These are phyloP conservation scores for Zymoseptoria passerinii DNA, from an alignment of 2,329 filamentous ascomycete species.

Conservation along the genomic window DNA sequence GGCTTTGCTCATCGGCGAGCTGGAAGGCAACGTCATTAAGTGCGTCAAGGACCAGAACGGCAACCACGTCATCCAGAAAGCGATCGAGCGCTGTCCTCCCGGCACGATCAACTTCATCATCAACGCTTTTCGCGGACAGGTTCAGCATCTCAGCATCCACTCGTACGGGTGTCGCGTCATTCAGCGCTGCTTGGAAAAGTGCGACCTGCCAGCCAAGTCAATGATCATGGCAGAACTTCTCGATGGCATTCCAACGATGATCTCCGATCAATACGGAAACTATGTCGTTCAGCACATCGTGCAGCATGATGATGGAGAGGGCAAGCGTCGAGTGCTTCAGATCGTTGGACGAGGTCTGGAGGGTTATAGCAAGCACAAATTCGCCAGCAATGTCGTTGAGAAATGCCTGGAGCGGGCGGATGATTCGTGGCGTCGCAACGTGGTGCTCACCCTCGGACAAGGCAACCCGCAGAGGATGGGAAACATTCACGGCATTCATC, in stretches of 20 bases:
- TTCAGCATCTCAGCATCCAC: conserved; percentile 66
- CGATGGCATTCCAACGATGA: conserved; percentile 59
- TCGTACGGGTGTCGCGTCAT: conserved; percentile 87
- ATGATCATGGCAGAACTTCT: conserved; percentile 74
- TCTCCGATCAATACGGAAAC: conserved; percentile 86
- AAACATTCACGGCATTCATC: conserved; percentile 1
- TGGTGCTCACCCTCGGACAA: conserved; percentile 54
- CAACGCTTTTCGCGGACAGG: conserved; percentile 66
- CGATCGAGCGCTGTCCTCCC: conserved; percentile 71
- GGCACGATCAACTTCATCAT: conserved; percentile 80
- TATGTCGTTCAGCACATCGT: conserved; percentile 95
- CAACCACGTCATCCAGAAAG: conserved; percentile 94
- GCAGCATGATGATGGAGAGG: conserved; percentile 62
- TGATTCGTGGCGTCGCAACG: conserved; percentile 58
- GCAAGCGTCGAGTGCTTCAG: conserved; percentile 63
- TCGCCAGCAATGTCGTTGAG: conserved; percentile 94
- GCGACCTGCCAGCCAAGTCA: conserved; percentile 57
- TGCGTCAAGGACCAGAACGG: conserved; percentile 84
- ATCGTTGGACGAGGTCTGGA: conserved; percentile 66
- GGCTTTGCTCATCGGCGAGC: conserved; percentile 70
- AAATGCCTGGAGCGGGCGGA: conserved; percentile 73
- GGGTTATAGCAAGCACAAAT: conserved; percentile 83
- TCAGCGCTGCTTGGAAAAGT: conserved; percentile 81
- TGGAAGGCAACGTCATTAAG: conserved; percentile 65
- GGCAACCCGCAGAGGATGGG: conserved; percentile 37